These are phyloP conservation scores for Mycena latifolia DNA, from an alignment of 768 basidiomycete species.

Conservation along the genomic window DNA sequence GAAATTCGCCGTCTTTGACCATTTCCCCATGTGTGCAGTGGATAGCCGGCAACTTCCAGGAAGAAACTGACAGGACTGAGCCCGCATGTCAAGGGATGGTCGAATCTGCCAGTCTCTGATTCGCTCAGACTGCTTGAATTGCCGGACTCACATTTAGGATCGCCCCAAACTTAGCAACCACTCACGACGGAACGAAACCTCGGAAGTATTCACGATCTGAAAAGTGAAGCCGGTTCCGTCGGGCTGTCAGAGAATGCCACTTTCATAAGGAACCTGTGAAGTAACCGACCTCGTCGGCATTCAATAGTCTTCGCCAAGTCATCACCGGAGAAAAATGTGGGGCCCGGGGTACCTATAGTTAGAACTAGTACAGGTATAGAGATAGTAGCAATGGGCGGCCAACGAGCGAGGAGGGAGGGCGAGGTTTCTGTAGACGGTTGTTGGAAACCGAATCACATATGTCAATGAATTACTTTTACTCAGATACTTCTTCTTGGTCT, in stretches of 20 bases:
- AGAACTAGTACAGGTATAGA: slow-evolving; percentile 13
- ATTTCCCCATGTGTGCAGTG: background rate
- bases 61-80: background rate
- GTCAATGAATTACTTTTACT: too few species aligned
- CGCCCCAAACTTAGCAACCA: slow-evolving; percentile 18
- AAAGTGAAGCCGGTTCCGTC: slow-evolving; percentile 14
- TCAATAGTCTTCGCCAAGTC: background rate
- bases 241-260: background rate
- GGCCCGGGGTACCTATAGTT: slow-evolving; percentile 11
- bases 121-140: background rate
- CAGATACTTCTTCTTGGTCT: too few species aligned
- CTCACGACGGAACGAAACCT: background rate
- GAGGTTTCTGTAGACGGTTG: background rate
- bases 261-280: background rate
- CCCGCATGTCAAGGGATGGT: background rate
- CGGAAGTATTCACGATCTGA: slow-evolving; percentile 10
- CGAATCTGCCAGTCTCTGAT: background rate
- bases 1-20: slow-evolving; percentile 3
- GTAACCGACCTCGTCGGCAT: slow-evolving; percentile 8
- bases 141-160: slow-evolving; percentile 6
- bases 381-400: slow-evolving; percentile 14
- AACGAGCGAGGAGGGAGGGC: background rate
- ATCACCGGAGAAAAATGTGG: background rate
- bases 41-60: slow-evolving; percentile 15
- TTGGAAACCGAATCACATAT: background rate